Evolutionary conservation across 75 land plant species (phyloP), one percentile per base, ranked within the genome.

Genomic region (Picea sitchensis): DNA sequence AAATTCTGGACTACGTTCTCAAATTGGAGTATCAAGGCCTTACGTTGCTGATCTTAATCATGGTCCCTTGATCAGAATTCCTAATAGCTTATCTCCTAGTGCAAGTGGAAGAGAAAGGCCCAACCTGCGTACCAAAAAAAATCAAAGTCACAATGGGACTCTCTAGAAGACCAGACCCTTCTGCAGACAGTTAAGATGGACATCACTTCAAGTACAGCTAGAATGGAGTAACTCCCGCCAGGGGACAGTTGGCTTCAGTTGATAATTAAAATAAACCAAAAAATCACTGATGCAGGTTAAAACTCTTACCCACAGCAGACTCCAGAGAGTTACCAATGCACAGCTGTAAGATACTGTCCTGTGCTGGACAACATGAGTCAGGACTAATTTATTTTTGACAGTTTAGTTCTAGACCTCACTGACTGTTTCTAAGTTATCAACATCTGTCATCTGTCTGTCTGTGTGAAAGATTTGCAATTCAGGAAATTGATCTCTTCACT

Each of bases 91-190:
- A 17, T 68, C 34, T 38, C 44, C 44, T 34, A 34, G 18, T 68
- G n/a, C 34, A 68, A 68, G 44, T 38, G 72, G 44, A 38, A 38
- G 72, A 68, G 72, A 68, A 36, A 68, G 18, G 47, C 72, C 44
- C 47, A 38, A 68, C n/a, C 72, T 18, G 1, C 17, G 38, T 7
- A 5, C 18, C 18, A 68, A 68, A 31, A 68, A 36, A 17, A 36
- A 68, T 38, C 44, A 36, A 5, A 38, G 14, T 38, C 14, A 18
- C 38, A 20, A 51, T 17, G 18, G n/a, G 38, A 17, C 72, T 68
- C 44, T 68, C 72, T 38, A 68, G n/a, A 41, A 34, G 72, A 18
- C 72, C 5, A 68, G 14, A 36, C 44, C 21, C 44, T 13, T 68
- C 8, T 8, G 7, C 18, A 68, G 72, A 68, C 18, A 15, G 38